A percentile compares a stretch with the other conserved stretches of the same genome.
Conservation (phyloP, 108 stramenopile species). For the Cylindrotheca closterium region DNA sequence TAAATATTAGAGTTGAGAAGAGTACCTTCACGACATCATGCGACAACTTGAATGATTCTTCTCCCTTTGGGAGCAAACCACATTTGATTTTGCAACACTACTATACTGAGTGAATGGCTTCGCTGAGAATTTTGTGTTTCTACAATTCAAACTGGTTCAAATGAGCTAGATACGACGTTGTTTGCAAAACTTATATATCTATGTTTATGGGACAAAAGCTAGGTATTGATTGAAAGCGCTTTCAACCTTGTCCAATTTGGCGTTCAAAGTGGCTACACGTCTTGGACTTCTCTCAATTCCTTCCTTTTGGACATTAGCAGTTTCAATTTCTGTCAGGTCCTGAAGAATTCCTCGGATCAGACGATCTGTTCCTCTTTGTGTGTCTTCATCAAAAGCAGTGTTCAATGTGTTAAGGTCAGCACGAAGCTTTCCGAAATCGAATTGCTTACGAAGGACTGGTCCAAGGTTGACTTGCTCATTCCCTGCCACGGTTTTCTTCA, state of each 20-base stretch:
- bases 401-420: constrained; percentile 78
- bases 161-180: too few species aligned
- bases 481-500: constrained; percentile 47
- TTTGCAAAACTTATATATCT: too few species aligned
- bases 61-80: too few species aligned
- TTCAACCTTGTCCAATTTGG: constrained; percentile 82
- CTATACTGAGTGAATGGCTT: too few species aligned
- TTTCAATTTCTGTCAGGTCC: constrained; percentile 87
- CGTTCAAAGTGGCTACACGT: constrained; percentile 69
- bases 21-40: too few species aligned
- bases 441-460: constrained; percentile 69
- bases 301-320: constrained; percentile 77
- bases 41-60: too few species aligned
- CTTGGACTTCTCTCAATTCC: constrained; percentile 81
- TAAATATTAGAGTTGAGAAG: too few species aligned
- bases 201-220: constrained; percentile 60
- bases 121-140: too few species aligned
- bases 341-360: constrained; percentile 88
- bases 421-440: constrained; percentile 78
- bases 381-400: constrained; percentile 91
- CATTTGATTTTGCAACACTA: too few species aligned
- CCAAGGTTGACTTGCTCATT: constrained; percentile 78
- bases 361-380: constrained; percentile 91
- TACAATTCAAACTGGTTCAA: too few species aligned
- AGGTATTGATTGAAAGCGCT: constrained; percentile 77